These are phyloP conservation scores for Plasmodium sp. DNA, from an alignment of 169 alveolate species.

Conservation along the genomic window DNA sequence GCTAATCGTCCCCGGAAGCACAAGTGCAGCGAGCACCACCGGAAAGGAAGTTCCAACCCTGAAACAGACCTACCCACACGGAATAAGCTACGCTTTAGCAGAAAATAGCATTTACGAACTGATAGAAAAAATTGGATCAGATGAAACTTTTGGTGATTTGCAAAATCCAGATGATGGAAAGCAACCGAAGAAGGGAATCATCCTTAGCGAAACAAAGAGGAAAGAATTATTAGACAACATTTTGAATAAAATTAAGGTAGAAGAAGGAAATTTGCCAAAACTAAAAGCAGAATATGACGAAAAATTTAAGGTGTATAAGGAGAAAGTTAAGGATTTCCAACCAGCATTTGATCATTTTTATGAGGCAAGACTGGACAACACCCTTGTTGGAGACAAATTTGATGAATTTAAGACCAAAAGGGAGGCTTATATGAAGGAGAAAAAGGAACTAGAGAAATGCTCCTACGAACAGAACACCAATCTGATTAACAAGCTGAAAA, in stretches of 20 bases:
- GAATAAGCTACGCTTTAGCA: not conserved
- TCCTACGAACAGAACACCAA: not conserved
- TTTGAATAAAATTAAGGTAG: not conserved
- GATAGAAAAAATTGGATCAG: not conserved
- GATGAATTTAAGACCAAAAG: not conserved
- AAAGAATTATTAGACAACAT: not conserved
- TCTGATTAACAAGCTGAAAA: conserved; percentile 1
- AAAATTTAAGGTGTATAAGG: not conserved
- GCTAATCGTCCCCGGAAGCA: not conserved
- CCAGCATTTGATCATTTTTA: not conserved
- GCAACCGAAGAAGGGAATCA: not conserved
- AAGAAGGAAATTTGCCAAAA: not conserved
- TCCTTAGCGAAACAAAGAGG: not conserved
- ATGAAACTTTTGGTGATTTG: conserved; percentile 10
- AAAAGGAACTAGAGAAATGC: not conserved
- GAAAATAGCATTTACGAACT: not conserved
- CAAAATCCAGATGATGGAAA: not conserved
- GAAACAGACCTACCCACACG: conserved; percentile 18
- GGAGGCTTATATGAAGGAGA: not conserved
- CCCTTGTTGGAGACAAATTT: not conserved
- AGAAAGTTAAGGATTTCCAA: not conserved
- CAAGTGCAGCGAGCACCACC: not conserved
- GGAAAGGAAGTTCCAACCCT: not conserved
- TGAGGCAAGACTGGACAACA: not conserved
- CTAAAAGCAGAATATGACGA: not conserved